A percentile compares a stretch with the other conserved stretches of the same genome.
Conservation (phyloP, 129 eudicot species). For the Escallonia rubra region DNA sequence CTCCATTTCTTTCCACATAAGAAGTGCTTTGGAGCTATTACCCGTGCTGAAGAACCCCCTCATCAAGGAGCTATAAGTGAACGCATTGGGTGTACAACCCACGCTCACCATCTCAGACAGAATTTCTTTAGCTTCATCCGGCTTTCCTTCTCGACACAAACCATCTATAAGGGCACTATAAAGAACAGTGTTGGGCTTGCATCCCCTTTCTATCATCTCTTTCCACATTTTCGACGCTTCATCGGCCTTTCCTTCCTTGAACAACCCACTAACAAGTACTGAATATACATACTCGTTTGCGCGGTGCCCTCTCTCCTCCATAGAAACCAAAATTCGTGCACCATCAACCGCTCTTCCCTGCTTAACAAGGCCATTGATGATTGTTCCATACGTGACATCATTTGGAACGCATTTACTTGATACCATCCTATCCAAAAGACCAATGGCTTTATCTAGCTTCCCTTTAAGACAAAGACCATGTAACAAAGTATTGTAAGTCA, state of each 20-base stretch:
- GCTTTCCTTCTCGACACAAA: conserved; percentile 57
- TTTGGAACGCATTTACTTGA: conserved; percentile 58
- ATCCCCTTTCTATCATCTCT: conserved; percentile 59
- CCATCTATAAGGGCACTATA: conserved; percentile 86
- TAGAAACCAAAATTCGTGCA: conserved; percentile 31
- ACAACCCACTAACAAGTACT: conserved; percentile 71
- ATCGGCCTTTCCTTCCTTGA: conserved; percentile 68
- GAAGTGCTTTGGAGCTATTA: conserved; percentile 55
- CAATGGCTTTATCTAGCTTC: conserved; percentile 72
- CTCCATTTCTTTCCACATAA: conserved; percentile 57
- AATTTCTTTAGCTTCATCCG: conserved; percentile 59
- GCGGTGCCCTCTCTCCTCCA: conserved; percentile 64
- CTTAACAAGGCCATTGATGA: conserved; percentile 83
- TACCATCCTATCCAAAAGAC: conserved; percentile 75
- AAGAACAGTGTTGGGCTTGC: conserved; percentile 57
- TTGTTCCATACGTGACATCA: conserved; percentile 71
- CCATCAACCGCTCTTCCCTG: conserved; percentile 62
- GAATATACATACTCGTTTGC: conserved; percentile 65
- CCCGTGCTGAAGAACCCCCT: conserved; percentile 70
- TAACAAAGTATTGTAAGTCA: conserved; percentile 82
- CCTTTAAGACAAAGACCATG: conserved; percentile 83
- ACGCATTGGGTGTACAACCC: conserved; percentile 70
- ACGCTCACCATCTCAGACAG: conserved; percentile 48
- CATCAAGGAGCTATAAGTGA: conserved; percentile 69
- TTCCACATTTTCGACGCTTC: conserved; percentile 65